These are phyloP conservation scores for Austroboletus niveus DNA, from an alignment of 1,284 basidiomycete genomes.

Conservation along the genomic window DNA sequence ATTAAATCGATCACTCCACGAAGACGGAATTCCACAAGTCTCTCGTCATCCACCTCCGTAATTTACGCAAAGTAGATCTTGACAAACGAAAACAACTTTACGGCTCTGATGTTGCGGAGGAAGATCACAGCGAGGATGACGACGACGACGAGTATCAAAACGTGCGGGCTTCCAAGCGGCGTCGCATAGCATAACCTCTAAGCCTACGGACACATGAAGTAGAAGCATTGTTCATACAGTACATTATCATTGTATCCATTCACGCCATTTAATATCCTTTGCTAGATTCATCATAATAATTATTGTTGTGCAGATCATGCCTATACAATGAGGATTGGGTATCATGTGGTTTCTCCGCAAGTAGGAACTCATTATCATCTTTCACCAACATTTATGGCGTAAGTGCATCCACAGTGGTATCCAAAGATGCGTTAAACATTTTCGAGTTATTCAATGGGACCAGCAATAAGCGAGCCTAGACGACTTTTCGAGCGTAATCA, in stretches of 20 bases:
- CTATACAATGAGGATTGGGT: not conserved
- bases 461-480: not conserved
- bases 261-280: conserved; percentile 25
- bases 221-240: conserved; percentile 26
- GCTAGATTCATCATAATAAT: conserved; percentile 32
- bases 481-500: not conserved
- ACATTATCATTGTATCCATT: conserved; percentile 27
- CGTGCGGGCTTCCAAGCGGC: conserved; percentile 31
- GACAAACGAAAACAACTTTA: conserved; percentile 47
- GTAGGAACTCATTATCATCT: not conserved
- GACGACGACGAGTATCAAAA: conserved; percentile 46
- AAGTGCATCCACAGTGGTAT: not conserved
- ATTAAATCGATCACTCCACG: conserved; percentile 5
- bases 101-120: conserved; percentile 41
- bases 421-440: conserved; percentile 2
- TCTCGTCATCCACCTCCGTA: conserved; percentile 51
- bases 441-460: not conserved
- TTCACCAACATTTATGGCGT: conserved; percentile 1
- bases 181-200: conserved; percentile 24
- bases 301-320: conserved; percentile 19
- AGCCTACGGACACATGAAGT: conserved; percentile 22
- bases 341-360: not conserved
- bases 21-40: conserved; percentile 69
- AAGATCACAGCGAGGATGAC: conserved; percentile 48
- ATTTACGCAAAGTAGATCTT: conserved; percentile 55